Base-by-base conservation (phyloP, 495 filamentous ascomycete species). In the Aspergillus panamensis region DNA sequence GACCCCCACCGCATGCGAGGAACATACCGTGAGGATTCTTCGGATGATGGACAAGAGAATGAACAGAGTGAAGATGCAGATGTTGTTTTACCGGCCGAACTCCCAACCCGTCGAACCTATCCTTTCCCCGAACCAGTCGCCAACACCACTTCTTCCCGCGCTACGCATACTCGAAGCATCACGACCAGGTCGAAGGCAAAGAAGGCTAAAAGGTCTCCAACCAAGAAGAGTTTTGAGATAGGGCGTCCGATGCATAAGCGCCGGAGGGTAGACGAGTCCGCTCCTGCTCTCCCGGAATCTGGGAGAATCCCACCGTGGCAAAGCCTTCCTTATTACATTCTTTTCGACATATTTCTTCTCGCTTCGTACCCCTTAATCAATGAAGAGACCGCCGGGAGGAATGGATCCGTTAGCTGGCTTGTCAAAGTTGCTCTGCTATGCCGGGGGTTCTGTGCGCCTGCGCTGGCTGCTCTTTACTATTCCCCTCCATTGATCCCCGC, bases 391-490 rank as follows among this genome's bases (percentile, higher is more conserved):
- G 67, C 66, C 6, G 63, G 53, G 17, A 66, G 70, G 37, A 69
- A 72, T 16, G 60, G 62, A 25, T 80, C 83, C 0, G 79, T 82
- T 3, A 66, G 68, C 53, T 91, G 83, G 83, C 81, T 96, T 12
- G 53, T 87, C 3, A 71, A 79, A 20, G 70, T 83, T 16, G 83
- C 87, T 10, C 67, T 80, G 9, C 65, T 85, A 13, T 92, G 89
- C 57, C 81, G 78, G 40, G 69, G 75, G 4, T 92, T 92, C 55
- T 70, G 80, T 6, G 87, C 92, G 61, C 87, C 91, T 6, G 88
- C 91, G 7, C 71, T 96, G 16, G 84, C 87, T 13, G 86, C 80
- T 12, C 76, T 94, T 5, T 94, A 92, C 67, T 72, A 82, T 33
- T 81, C 78, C 3, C 90, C 90, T 0, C 86, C 88, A 0, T 69